Evolutionary conservation across 495 filamentous ascomycete species (phyloP).

Genomic region (Beverwykella pulmonaria): DNA sequence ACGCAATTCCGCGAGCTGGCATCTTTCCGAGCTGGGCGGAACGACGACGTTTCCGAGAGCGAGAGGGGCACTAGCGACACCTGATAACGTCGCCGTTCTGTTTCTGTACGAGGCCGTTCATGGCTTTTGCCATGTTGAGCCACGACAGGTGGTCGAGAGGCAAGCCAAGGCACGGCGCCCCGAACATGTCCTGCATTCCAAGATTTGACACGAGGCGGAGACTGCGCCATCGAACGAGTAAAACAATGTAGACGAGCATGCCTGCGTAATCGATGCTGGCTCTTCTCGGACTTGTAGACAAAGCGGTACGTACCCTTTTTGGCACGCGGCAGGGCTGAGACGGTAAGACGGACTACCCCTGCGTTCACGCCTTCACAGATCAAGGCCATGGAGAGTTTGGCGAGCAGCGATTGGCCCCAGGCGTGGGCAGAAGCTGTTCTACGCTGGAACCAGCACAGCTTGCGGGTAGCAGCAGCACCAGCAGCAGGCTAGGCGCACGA

Average conservation of each 20-base stretch:
- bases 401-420: constrained; percentile 19
- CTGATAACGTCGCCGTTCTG: constrained; percentile 12
- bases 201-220: constrained; percentile 17
- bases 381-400: constrained; percentile 23
- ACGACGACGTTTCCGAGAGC: background rate
- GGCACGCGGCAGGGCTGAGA: constrained; percentile 38
- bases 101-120: constrained; percentile 8
- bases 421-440: constrained; percentile 7
- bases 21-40: background rate
- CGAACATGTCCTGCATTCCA: constrained; percentile 12
- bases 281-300: background rate
- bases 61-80: background rate
- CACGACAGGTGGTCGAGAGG: background rate
- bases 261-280: background rate
- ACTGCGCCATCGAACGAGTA: background rate
- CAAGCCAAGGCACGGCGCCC: background rate
- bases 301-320: constrained; percentile 22
- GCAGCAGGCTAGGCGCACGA: background rate
- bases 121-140: constrained; percentile 9
- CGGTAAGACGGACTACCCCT: constrained; percentile 30
- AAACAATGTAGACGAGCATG: constrained; percentile 5
- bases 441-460: background rate
- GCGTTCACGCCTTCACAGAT: constrained; percentile 15
- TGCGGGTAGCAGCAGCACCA: background rate
- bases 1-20: background rate